A percentile compares a stretch with the other conserved stretches of the same genome.
These are phyloP conservation scores for Lachancea thermotolerans DNA, from an alignment of 805 yeast genomes.

Conservation along the genomic window DNA sequence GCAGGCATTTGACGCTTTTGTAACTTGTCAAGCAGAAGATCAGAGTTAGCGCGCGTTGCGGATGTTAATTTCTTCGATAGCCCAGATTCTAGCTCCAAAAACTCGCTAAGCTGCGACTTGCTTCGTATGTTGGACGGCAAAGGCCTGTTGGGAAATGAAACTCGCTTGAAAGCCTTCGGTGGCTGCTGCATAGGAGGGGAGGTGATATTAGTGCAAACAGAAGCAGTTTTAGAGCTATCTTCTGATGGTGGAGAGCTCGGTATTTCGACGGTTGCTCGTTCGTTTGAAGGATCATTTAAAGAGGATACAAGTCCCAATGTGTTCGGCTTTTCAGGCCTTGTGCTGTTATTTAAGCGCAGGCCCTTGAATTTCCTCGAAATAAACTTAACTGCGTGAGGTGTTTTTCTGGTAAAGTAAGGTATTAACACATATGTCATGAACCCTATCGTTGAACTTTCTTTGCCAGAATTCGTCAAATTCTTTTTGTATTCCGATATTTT, in stretches of 20 bases:
- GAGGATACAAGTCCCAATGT: neutral
- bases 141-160: slow-evolving; percentile 1
- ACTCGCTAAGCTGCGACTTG: slow-evolving; percentile 23
- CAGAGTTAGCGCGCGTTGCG: slow-evolving; percentile 25
- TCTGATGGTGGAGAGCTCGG: slow-evolving; percentile 2
- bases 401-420: slow-evolving; percentile 44
- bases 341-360: slow-evolving; percentile 33
- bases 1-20: slow-evolving; percentile 28
- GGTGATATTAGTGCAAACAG: neutral
- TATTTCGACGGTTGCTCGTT: neutral
- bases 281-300: neutral
- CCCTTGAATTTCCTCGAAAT: slow-evolving; percentile 44
- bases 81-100: slow-evolving; percentile 18
- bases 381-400: slow-evolving; percentile 42
- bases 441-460: slow-evolving; percentile 38
- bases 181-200: neutral
- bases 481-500: slow-evolving; percentile 19
- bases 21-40: slow-evolving; percentile 23
- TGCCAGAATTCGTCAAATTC: slow-evolving; percentile 20
- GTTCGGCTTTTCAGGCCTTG: neutral
- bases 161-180: slow-evolving; percentile 10
- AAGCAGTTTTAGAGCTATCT: slow-evolving; percentile 3
- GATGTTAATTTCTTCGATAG: slow-evolving; percentile 13
- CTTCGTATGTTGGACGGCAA: slow-evolving; percentile 14
- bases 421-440: slow-evolving; percentile 47